Conservation (phyloP, 805 yeast genomes). For the Vanderwaltozyma tropicalis region DNA sequence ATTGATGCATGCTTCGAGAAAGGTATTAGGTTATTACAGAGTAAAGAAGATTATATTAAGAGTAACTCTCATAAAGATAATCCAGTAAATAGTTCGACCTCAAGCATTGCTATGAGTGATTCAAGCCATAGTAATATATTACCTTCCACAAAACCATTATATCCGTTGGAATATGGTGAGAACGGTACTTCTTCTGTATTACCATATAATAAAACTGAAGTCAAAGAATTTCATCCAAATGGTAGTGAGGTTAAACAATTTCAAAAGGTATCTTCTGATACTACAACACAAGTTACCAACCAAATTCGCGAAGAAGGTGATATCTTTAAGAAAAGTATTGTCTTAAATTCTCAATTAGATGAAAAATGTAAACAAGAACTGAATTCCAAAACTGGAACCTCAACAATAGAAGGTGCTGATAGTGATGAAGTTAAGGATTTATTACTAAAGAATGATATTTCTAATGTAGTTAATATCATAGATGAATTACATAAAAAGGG, state of each 20-base stretch:
- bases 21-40: constrained; percentile 29
- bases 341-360: constrained; percentile 9
- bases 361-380: constrained; percentile 1
- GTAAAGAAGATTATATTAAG: constrained; percentile 11
- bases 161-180: background rate
- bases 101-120: no score
- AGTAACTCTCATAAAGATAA: background rate
- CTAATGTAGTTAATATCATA: constrained; percentile 31
- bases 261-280: constrained; percentile 1
- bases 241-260: constrained; percentile 24
- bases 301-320: constrained; percentile 12
- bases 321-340: constrained; percentile 15
- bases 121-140: background rate
- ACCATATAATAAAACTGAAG: constrained; percentile 15
- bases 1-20: constrained; percentile 64
- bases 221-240: constrained; percentile 18
- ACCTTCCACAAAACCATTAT: background rate
- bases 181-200: background rate
- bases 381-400: constrained; percentile 6
- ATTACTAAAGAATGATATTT: constrained; percentile 31
- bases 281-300: constrained; percentile 2
- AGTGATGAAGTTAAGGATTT: constrained; percentile 31
- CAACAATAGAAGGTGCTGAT: constrained; percentile 17
- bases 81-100: no score
- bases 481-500: constrained; percentile 34